These are phyloP conservation scores for Erysimum cheiri DNA, from an alignment of 441 rosid species.

Conservation along the genomic window DNA sequence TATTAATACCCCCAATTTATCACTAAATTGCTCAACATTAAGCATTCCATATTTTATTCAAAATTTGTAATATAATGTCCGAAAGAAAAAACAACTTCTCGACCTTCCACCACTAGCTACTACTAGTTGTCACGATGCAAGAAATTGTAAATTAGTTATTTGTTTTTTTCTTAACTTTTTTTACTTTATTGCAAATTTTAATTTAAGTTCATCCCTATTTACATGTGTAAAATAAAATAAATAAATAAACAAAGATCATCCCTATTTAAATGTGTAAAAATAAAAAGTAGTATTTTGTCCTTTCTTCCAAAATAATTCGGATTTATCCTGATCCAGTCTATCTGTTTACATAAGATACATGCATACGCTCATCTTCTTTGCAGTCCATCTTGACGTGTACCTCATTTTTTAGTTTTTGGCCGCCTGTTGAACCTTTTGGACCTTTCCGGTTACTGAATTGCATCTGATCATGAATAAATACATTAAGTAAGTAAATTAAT, in stretches of 20 bases:
- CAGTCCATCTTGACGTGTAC: conserved; percentile 17
- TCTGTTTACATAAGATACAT: conserved; percentile 1
- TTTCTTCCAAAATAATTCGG: conserved; percentile 6
- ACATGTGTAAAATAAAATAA: not conserved
- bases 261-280: not conserved
- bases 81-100: conserved; percentile 20
- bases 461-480: not conserved
- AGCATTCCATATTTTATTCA: not conserved
- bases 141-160: conserved; percentile 37
- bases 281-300: conserved; percentile 33
- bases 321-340: conserved; percentile 8
- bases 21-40: not conserved
- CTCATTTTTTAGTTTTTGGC: not conserved
- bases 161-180: conserved; percentile 21
- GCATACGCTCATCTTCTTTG: not conserved
- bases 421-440: not conserved
- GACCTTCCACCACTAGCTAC: conserved; percentile 6
- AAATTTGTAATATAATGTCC: conserved; percentile 3
- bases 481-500: not conserved
- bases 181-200: not conserved
- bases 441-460: not conserved
- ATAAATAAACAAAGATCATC: not conserved
- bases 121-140: conserved; percentile 36
- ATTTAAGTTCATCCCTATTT: not conserved
- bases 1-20: not conserved